These are phyloP conservation scores for Elongisporangium undulatum DNA, from an alignment of 352 stramenopile species.

Conservation along the genomic window DNA sequence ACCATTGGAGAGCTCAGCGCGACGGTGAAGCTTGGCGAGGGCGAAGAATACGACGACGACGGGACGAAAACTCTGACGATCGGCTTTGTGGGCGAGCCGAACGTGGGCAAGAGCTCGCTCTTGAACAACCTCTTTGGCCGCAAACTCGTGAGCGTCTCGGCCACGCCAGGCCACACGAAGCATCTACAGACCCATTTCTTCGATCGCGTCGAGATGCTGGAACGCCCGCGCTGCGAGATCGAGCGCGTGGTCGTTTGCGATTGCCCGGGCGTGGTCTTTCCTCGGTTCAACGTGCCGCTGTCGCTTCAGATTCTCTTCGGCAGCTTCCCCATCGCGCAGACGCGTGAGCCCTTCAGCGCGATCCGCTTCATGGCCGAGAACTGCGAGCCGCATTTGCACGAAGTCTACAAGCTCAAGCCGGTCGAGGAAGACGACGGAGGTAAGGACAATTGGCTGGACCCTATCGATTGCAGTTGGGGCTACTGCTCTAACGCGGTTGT, in stretches of 20 bases:
- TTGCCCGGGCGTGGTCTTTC: slow-evolving; percentile 80
- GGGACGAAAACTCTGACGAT: slow-evolving; percentile 82
- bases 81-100: slow-evolving; percentile 97
- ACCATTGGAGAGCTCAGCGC: slow-evolving; percentile 60
- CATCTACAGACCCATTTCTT: slow-evolving; percentile 82
- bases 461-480: slow-evolving; percentile 1
- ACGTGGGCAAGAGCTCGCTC: slow-evolving; percentile 93
- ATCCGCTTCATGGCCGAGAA: slow-evolving; percentile 86
- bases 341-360: slow-evolving; percentile 80
- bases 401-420: slow-evolving; percentile 76
- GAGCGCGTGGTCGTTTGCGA: slow-evolving; percentile 66
- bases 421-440: slow-evolving; percentile 64
- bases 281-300: slow-evolving; percentile 61
- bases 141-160: slow-evolving; percentile 78
- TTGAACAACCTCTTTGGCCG: slow-evolving; percentile 88
- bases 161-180: slow-evolving; percentile 78
- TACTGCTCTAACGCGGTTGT: not conserved
- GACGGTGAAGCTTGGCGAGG: slow-evolving; percentile 35
- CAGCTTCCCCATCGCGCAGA: slow-evolving; percentile 83
- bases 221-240: slow-evolving; percentile 12
- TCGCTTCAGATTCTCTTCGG: slow-evolving; percentile 78
- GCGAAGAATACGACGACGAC: slow-evolving; percentile 66
- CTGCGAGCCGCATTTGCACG: slow-evolving; percentile 58
- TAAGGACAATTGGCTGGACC: slow-evolving; percentile 1
- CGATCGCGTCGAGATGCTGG: slow-evolving; percentile 46